Evolutionary conservation across 139 green algal genomes (phyloP).

Genomic region (Tetraselmis chui): DNA sequence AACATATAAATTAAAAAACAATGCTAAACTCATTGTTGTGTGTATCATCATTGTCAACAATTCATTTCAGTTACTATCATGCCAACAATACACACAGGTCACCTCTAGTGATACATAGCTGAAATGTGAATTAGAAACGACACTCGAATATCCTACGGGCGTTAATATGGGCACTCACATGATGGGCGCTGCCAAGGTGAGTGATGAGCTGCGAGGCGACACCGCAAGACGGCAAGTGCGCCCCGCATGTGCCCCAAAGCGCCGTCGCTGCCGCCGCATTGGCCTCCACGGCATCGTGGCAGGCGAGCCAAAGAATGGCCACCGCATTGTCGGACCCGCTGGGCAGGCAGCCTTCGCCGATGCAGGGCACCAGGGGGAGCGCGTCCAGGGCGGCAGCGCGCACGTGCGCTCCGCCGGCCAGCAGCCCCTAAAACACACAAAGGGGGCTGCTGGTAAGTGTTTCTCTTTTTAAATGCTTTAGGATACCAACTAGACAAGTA

Average conservation of each 20-base stretch:
- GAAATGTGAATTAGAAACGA: too few relatives aligned
- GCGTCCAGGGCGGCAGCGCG: conserved; percentile 52
- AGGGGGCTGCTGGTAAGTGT: too few relatives aligned
- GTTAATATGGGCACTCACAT: too few relatives aligned
- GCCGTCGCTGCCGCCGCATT: conserved; percentile 43
- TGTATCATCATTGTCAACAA: too few relatives aligned
- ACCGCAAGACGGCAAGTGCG: conserved; percentile 1
- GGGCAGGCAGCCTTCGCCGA: conserved; percentile 27
- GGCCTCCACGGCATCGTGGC: conserved; percentile 41
- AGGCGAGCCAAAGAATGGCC: conserved; percentile 49
- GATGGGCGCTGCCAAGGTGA: conserved; percentile 20
- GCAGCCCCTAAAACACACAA: conserved; percentile 21
- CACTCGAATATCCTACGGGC: too few relatives aligned
- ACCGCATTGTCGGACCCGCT: conserved; percentile 14
- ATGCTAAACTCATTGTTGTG: too few relatives aligned
- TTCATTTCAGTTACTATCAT: too few relatives aligned
- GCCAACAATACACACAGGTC: too few relatives aligned
- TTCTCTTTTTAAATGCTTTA: too few relatives aligned
- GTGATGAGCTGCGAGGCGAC: conserved; percentile 24
- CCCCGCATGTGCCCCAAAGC: conserved; percentile 42
- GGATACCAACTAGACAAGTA: too few relatives aligned
- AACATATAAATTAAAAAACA: too few relatives aligned
- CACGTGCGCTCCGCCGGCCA: conserved; percentile 34
- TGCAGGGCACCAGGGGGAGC: conserved; percentile 43
- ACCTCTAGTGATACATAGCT: too few relatives aligned